Percentiles rank a stretch among this genome's conserved stretches.
Conservation (phyloP, 352 stramenopile genomes). For the Pythium angustatum region DNA sequence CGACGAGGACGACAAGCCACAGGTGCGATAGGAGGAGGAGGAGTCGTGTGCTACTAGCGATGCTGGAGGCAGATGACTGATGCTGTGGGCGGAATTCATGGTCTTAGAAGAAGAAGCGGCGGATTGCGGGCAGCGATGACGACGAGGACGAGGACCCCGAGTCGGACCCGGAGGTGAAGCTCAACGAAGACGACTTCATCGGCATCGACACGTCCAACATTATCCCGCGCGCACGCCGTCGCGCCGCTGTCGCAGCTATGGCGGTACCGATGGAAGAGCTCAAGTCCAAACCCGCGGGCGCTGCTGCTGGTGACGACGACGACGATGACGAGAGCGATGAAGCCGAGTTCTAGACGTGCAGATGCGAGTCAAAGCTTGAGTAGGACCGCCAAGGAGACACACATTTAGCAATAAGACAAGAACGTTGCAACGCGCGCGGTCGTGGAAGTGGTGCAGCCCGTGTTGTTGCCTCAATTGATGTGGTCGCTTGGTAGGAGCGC, state of each 20-base stretch:
- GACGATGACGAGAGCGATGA: slow-evolving; percentile 83
- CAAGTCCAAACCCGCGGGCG: slow-evolving; percentile 26
- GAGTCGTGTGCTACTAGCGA: neutral
- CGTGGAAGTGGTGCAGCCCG: no score
- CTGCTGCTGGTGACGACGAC: slow-evolving; percentile 37
- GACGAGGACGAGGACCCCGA: slow-evolving; percentile 63
- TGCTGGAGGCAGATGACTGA: neutral
- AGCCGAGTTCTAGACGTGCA: slow-evolving; percentile 85
- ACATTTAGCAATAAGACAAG: slow-evolving; percentile 1
- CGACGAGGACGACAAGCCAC: slow-evolving; percentile 35
- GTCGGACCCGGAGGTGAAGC: slow-evolving; percentile 76
- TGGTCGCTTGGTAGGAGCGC: slow-evolving; percentile 26
- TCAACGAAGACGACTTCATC: slow-evolving; percentile 86
- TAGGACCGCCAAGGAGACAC: neutral
- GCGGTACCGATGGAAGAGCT: slow-evolving; percentile 63
- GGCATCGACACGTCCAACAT: slow-evolving; percentile 86
- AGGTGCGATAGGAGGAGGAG: slow-evolving; percentile 13
- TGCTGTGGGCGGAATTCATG: neutral
- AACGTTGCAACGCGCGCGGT: no score
- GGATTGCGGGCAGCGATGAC: slow-evolving; percentile 50
- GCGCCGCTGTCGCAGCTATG: slow-evolving; percentile 71
- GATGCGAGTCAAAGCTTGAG: neutral
- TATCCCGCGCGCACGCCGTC: slow-evolving; percentile 73
- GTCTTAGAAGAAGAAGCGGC: slow-evolving; percentile 64
- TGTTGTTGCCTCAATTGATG: neutral